Evolutionary conservation across 2,329 filamentous ascomycete species (phyloP).

Genomic region (Talaromyces pinophilus): DNA sequence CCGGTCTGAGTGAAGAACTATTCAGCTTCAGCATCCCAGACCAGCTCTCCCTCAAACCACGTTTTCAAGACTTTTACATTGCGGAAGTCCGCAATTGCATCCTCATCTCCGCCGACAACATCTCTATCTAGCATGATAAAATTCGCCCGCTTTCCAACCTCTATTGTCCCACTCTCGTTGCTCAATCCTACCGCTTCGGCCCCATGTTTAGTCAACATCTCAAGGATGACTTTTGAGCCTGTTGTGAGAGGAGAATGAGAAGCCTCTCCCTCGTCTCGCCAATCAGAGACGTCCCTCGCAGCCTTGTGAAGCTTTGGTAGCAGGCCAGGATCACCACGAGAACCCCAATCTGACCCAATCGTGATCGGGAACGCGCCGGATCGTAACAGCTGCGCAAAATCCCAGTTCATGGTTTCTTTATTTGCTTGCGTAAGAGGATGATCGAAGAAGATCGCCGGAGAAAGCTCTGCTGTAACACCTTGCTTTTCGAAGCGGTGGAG

Average conservation of each 20-base stretch:
- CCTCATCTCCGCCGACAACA: not conserved
- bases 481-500: conserved; percentile 32
- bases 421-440: conserved; percentile 15
- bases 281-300: conserved; percentile 5
- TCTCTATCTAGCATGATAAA: conserved; percentile 19
- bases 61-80: conserved; percentile 17
- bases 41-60: conserved; percentile 16
- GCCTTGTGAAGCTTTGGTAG: conserved; percentile 13
- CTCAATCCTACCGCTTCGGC: conserved; percentile 7
- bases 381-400: not conserved
- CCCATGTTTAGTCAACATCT: conserved; percentile 19
- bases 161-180: conserved; percentile 3
- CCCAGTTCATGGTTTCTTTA: conserved; percentile 14
- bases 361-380: not conserved
- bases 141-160: conserved; percentile 15
- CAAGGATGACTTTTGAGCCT: conserved; percentile 6
- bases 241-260: not conserved
- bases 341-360: conserved; percentile 20
- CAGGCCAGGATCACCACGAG: conserved; percentile 9
- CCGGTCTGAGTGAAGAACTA: not conserved
- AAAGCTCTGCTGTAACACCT: conserved; percentile 36
- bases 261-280: not conserved
- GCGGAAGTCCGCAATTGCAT: conserved; percentile 14
- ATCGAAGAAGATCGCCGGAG: conserved; percentile 21
- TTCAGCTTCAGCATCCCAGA: conserved; percentile 18